Evolutionary conservation across 108 stramenopile species (phyloP), one percentile per base, ranked within the genome.

Genomic region (Skeletonema potamos): DNA sequence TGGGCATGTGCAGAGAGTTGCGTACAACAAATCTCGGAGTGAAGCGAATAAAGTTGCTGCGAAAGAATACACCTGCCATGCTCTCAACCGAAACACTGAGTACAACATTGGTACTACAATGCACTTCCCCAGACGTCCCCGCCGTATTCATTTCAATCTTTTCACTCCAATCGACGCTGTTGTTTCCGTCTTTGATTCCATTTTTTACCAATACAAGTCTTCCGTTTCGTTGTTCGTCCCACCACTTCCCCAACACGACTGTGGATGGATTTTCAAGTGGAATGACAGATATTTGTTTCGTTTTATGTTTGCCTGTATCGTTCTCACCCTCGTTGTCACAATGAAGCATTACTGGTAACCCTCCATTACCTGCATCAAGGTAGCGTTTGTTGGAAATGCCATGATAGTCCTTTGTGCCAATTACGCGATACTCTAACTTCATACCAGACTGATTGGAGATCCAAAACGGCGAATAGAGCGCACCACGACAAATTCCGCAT

Each of bases 281-380:
- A 18, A 63, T 58, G 12, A 61, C 62, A 28, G 37, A 51, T 44
- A 77, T 58, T 41, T 70, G 30, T 44, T 63, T 62, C 17, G 48
- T 58, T n/a, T n/a, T 48, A 20, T 68, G 69, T 57, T 70, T 62
- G 33, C 62, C 66, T 4, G 51, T 27, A 37, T 30, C 20, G 51
- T 75, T 74, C 7, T 65, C 54, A 5, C 36, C 32, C 20, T 46
- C 43, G 24, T 76, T 76, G 1, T 29, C 55, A 30, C 63, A 44
- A 30, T 64, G 62, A 33, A 71, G 39, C 76, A 77, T 71, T 10
- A 77, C 32, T 11, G 76, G 76, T 17, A 71, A 64, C 0, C 76
- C 76, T 33, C 70, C 70, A 28, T 6, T 22, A 12, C 76, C 76
- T 32, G 55, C 27, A 64, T 77, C 76, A 15, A 64, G 13, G n/a